These are phyloP conservation scores for Zanthoxylum bungeanum DNA, from an alignment of 345 rosid species.

Conservation along the genomic window DNA sequence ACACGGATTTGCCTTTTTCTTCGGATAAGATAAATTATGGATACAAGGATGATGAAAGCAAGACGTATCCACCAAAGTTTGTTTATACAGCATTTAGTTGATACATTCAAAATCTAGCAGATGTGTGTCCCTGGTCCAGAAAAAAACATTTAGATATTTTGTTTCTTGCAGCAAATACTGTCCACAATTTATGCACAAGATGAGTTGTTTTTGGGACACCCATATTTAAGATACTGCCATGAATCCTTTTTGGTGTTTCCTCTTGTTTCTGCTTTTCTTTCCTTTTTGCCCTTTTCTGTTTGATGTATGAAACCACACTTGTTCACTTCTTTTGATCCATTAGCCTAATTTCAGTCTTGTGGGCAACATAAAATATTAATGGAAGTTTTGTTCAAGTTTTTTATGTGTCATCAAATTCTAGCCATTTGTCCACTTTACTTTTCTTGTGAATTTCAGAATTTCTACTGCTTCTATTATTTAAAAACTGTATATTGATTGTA, in stretches of 20 bases:
- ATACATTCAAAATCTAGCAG: constrained; percentile 11
- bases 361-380: neutral
- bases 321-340: constrained; percentile 14
- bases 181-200: constrained; percentile 33
- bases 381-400: neutral
- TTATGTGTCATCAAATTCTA: neutral
- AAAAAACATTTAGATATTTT: constrained; percentile 46
- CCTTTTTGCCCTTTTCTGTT: constrained; percentile 20
- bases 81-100: constrained; percentile 12
- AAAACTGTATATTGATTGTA: neutral
- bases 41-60: constrained; percentile 1
- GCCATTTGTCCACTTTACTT: constrained; percentile 6
- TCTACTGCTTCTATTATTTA: neutral
- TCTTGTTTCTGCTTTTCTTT: constrained; percentile 21
- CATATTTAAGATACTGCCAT: constrained; percentile 9
- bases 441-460: too few relatives aligned
- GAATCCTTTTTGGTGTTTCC: constrained; percentile 18
- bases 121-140: constrained; percentile 24
- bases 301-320: too few relatives aligned
- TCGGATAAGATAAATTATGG: constrained; percentile 7
- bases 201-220: constrained; percentile 35
- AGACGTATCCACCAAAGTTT: neutral
- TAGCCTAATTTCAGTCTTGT: neutral
- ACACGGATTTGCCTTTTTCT: neutral
- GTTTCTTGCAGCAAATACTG: constrained; percentile 23